phyloP scores from a whole-genome alignment of 192 early-diverging fungal genomes.

The Coemansia sp. region DNA sequence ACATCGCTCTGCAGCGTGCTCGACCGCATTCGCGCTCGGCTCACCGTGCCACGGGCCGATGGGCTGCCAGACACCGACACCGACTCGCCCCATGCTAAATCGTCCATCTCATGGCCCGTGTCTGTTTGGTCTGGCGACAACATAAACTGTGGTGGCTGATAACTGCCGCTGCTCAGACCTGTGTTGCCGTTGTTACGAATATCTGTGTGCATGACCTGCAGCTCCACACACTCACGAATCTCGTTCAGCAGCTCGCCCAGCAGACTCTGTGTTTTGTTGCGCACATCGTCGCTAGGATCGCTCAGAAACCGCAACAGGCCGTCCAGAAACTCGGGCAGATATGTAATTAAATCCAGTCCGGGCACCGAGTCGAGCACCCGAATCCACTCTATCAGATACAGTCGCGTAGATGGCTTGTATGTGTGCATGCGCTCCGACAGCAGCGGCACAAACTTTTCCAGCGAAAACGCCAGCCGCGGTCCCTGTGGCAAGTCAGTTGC shows the following conservation, averaged over 20 bases:
- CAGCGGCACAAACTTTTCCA: conserved; percentile 92
- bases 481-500: background rate
- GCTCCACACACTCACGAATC: conserved; percentile 61
- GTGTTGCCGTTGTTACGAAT: background rate
- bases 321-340: conserved; percentile 92
- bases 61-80: background rate
- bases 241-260: conserved; percentile 90
- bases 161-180: background rate
- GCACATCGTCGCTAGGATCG: conserved; percentile 88
- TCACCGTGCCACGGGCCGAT: background rate
- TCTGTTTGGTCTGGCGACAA: background rate
- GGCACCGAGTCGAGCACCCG: conserved; percentile 88
- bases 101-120: conserved; percentile 9
- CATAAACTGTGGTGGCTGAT: background rate
- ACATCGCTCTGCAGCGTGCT: conserved; percentile 36
- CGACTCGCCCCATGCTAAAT: background rate
- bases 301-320: conserved; percentile 86
- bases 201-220: conserved; percentile 21
- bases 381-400: conserved; percentile 96
- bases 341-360: conserved; percentile 87
- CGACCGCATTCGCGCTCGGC: conserved; percentile 23
- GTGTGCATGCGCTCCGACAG: conserved; percentile 89
- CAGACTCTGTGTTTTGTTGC: conserved; percentile 74
- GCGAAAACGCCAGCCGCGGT: conserved; percentile 71
- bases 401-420: conserved; percentile 83